Evolutionary conservation across 2,329 filamentous ascomycete species (phyloP).

Genomic region (Drechmeria coniospora): DNA sequence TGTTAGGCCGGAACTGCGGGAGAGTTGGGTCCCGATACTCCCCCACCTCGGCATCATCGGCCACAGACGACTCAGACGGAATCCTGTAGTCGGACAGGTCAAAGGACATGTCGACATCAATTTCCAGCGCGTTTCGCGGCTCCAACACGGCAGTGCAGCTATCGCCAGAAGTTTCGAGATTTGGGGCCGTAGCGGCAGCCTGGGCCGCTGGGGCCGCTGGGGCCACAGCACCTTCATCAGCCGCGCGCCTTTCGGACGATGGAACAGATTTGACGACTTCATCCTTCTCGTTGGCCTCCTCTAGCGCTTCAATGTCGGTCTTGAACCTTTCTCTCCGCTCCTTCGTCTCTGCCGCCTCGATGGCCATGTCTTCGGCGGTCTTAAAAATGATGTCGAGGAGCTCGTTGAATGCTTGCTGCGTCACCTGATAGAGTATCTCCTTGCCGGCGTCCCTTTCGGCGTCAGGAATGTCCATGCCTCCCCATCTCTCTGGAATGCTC

Average conservation of each 20-base stretch:
- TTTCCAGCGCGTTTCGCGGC: slow-evolving; percentile 17
- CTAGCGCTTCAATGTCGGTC: slow-evolving; percentile 28
- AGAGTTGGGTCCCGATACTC: slow-evolving; percentile 43
- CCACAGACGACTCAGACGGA: slow-evolving; percentile 1
- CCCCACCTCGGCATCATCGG: slow-evolving; percentile 8
- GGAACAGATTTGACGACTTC: too few relatives aligned
- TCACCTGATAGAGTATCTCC: slow-evolving; percentile 81
- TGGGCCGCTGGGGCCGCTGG: too few relatives aligned
- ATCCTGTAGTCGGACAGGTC: slow-evolving; percentile 6
- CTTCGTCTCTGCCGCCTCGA: slow-evolving; percentile 50
- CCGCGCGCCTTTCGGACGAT: too few relatives aligned
- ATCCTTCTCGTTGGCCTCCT: slow-evolving; percentile 13
- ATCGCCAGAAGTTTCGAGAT: too few relatives aligned
- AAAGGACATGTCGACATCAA: slow-evolving; percentile 10
- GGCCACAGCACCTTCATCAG: too few relatives aligned
- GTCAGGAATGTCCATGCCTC: slow-evolving; percentile 62
- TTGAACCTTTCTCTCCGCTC: slow-evolving; percentile 42
- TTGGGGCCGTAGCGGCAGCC: too few relatives aligned
- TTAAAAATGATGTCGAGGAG: slow-evolving; percentile 78
- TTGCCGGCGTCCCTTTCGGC: slow-evolving; percentile 71
- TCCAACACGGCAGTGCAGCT: too few relatives aligned
- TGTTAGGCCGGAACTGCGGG: slow-evolving; percentile 53
- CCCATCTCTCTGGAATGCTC: slow-evolving; percentile 59
- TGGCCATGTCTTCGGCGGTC: slow-evolving; percentile 58
- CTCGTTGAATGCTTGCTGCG: slow-evolving; percentile 84